Evolutionary conservation across 768 basidiomycete species (phyloP), one percentile per base, ranked within the genome.

Genomic region (Suillus variegatus): DNA sequence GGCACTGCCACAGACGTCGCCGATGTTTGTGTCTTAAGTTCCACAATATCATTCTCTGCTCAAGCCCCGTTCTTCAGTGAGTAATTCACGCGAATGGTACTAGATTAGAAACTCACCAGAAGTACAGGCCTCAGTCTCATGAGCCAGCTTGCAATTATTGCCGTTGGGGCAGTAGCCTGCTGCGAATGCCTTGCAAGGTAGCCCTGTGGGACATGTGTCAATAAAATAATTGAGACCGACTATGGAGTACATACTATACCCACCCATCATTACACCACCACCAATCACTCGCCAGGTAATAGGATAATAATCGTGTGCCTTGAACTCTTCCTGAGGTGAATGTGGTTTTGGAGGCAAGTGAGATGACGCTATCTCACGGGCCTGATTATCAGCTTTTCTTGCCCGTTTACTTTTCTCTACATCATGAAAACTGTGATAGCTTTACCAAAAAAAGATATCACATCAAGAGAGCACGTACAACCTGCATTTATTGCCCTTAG

Each of bases 211-310:
- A 61, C 41, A 28, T 16, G 61, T 12, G 38, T 61, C 20, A 41
- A 43, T 14, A 16, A 25, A 32, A 55, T 25, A n/a, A 65, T 25
- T 67, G 40, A 57, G 12, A 43, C 10, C 35, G 14, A 32, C 38
- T 3, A 46, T 36, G 63, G 35, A 58, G 5, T n/a, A 70, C 75
- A 69, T 66, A 76, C 75, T 64, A 14, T 70, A 66, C 16, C 75
- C 85, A 66, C 82, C 84, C 81, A 92, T 82, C 75, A 85, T 81
- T n/a, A 92, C 91, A 4, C 91, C 91, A 16, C 91, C 91, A 0
- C 91, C 89, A 60, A 92, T 89, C 14, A 92, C 90, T 51, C 91
- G 82, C 91, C 91, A 92, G 5, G 84, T 82, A 55, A 92, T 81
- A 35, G 90, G 89, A 68, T 85, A 88, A 73, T 80, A 89, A 65